Conservation (phyloP, 345 rosid species). For the Moringa oleifera region DNA sequence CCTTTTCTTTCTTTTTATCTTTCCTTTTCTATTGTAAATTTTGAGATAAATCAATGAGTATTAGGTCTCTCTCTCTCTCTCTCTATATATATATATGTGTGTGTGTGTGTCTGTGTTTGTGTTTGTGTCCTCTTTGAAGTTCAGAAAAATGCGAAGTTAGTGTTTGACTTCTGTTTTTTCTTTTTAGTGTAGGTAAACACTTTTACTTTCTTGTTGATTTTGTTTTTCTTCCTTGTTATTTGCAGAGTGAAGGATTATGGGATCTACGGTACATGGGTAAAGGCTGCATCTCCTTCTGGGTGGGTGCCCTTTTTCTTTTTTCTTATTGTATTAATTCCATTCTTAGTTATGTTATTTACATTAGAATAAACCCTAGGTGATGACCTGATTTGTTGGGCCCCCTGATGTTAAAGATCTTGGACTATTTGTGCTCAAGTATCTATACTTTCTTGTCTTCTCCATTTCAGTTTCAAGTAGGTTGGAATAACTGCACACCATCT, state of each 20-base stretch:
- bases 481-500: neutral
- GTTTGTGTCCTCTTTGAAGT: too few relatives aligned
- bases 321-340: neutral
- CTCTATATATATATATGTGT: too few relatives aligned
- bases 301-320: constrained; percentile 7
- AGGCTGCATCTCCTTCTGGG: constrained; percentile 30
- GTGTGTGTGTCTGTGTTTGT: too few relatives aligned
- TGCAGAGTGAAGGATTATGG: constrained; percentile 44
- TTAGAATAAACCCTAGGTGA: neutral
- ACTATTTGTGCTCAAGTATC: neutral
- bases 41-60: too few relatives aligned
- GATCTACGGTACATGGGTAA: constrained; percentile 43
- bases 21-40: too few relatives aligned
- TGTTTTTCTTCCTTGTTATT: constrained; percentile 2
- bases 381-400: neutral
- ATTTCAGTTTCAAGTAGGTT: neutral
- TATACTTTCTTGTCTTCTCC: neutral
- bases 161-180: too few relatives aligned
- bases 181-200: too few relatives aligned
- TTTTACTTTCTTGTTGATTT: constrained; percentile 1
- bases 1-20: too few relatives aligned
- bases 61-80: too few relatives aligned
- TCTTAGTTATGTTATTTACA: neutral
- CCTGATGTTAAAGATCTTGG: neutral
- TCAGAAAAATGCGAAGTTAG: too few relatives aligned